Evolutionary conservation across 1,139 yeast species (phyloP).

Genomic region (Scheffersomyces quercinus): DNA sequence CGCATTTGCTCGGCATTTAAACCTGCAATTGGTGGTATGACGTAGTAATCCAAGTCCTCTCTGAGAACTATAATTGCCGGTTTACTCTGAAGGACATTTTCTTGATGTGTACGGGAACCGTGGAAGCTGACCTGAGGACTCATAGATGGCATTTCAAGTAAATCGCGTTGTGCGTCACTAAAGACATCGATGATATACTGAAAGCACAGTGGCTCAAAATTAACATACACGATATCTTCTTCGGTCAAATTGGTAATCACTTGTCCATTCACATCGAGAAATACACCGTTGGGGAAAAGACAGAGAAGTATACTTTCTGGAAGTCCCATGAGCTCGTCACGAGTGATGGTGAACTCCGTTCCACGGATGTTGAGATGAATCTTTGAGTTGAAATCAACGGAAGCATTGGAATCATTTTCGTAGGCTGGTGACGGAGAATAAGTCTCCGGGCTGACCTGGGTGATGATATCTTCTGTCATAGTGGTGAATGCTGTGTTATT

Average conservation of each 20-base stretch:
- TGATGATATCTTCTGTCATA: constrained; percentile 52
- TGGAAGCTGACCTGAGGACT: constrained; percentile 23
- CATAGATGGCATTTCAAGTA: constrained; percentile 26
- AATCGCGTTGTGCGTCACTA: constrained; percentile 45
- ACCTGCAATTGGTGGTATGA: constrained; percentile 72
- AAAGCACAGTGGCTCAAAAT: constrained; percentile 85
- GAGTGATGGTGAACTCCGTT: constrained; percentile 62
- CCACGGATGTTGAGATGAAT: constrained; percentile 72
- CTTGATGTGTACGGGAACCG: constrained; percentile 22
- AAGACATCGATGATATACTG: constrained; percentile 75
- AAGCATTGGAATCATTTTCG: constrained; percentile 22
- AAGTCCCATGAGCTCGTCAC: constrained; percentile 86
- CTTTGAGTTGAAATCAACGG: constrained; percentile 59
- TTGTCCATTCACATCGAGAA: constrained; percentile 70
- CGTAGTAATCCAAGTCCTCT: constrained; percentile 92
- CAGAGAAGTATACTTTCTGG: constrained; percentile 90
- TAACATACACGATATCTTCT: constrained; percentile 73
- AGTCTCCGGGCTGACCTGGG: constrained; percentile 60
- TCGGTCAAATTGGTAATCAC: constrained; percentile 77
- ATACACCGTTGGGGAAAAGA: constrained; percentile 86
- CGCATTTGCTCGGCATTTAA: constrained; percentile 54
- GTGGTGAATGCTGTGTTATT: constrained; percentile 2
- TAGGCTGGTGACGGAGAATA: constrained; percentile 19
- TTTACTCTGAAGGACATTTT: constrained; percentile 65
- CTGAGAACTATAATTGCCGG: constrained; percentile 92